Base-by-base conservation (phyloP, 257 asterid genomes). In the Ilex aquifolium region DNA sequence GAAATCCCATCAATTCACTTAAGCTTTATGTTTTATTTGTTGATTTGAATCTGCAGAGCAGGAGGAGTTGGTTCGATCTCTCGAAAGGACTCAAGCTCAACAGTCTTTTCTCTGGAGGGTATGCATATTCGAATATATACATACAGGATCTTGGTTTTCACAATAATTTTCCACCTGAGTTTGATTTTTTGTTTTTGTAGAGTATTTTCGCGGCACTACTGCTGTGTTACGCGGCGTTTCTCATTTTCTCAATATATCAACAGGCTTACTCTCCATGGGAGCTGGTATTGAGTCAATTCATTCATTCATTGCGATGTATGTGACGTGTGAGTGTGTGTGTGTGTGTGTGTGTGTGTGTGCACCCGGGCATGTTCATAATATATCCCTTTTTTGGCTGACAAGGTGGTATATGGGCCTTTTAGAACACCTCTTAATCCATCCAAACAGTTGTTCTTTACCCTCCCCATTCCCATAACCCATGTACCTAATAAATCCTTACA, bases 91-190 rank as follows among this genome's bases (percentile, higher is more conserved):
- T 72, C 90, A 84, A 70, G 81, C 90, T 56, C 86, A 77, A 50
- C 96, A 88, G 65, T 82, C 96, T 67, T 75, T 78, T 74, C 57
- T 91, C 16, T 91, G 97, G 97, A 85, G 87, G 88, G 96, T 80
- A 79, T 58, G 8, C 61, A 70, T 66, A 50, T 16, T 63, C 42
- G 5, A 36, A 36, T 36, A 36, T 36, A 36, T 36, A 36, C 42
- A 36, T 8, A 36, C 42, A 36, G 5, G 42, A 36, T 4, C 8
- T 36, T 36, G 8, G 42, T 36, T 36, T 36, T 4, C 56, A 14
- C 13, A 44, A 53, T 60, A 21, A 52, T 49, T n/a, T 32, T 57
- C 36, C 10, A 16, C 56, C 12, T 15, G 27, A 15, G 27, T 21
- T 21, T 21, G 27, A 21, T 21, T 52, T 60, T 58, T 39, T 12